Percentiles rank a stretch among this genome's conserved stretches.
phyloP scores from a whole-genome alignment of 2,329 filamentous ascomycete species.

The Paraphaeosphaeria minitans region DNA sequence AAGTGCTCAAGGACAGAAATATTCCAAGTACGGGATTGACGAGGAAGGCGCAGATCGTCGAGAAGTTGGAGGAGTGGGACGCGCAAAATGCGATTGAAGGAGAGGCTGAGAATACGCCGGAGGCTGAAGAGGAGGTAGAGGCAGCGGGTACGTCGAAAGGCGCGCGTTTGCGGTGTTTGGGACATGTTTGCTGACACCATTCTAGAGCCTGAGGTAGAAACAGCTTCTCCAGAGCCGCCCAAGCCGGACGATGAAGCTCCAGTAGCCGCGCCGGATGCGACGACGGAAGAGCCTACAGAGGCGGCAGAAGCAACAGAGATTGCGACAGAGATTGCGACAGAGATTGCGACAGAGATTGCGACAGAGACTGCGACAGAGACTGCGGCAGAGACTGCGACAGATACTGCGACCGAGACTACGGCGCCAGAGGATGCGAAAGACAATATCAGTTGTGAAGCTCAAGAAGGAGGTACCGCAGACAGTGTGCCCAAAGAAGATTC shows the following conservation, averaged over 20 bases:
- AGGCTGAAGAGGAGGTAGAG: conserved; percentile 11
- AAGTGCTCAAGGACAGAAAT: conserved; percentile 53
- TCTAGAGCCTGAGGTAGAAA: conserved; percentile 17
- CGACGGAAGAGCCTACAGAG: conserved; percentile 1
- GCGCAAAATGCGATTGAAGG: conserved; percentile 19
- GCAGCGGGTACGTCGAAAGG: conserved; percentile 10
- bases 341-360: conserved; percentile 21
- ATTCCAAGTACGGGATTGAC: conserved; percentile 54
- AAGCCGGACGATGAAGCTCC: conserved; percentile 6
- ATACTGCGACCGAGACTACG: conserved; percentile 16
- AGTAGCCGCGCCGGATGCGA: conserved; percentile 10
- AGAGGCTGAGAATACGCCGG: conserved; percentile 15
- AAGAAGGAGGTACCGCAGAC: conserved; percentile 18
- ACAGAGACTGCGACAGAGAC: too few species aligned
- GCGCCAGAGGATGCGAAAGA: conserved; percentile 18
- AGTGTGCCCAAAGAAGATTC: conserved; percentile 24
- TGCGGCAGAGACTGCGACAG: too few species aligned
- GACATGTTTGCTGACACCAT: conserved; percentile 1
- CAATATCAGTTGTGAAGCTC: background rate
- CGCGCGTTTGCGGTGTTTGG: background rate
- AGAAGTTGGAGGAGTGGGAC: conserved; percentile 49
- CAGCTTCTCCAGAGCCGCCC: conserved; percentile 6
- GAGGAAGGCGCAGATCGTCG: conserved; percentile 55
- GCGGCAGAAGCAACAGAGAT: background rate
- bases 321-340: too few species aligned